Base-by-base conservation (phyloP, 2,329 filamentous ascomycete species). In the Sporothrix curviconia region DNA sequence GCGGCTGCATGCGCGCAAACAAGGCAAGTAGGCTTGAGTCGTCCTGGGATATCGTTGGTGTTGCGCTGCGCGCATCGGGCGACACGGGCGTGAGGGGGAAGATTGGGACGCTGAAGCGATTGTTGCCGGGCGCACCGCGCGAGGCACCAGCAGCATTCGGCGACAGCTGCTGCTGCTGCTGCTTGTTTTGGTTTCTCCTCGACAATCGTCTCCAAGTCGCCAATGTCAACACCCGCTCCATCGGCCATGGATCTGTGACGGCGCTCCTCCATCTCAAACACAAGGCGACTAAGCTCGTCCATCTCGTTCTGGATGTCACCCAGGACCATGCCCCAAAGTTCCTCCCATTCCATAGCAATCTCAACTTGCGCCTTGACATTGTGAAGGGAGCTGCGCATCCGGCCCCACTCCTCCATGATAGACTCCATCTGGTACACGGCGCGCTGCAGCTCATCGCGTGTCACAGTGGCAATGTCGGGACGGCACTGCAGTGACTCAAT, bases 311-410 rank as follows among this genome's bases (percentile, higher is more conserved):
- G 89, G 60, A 97, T 96, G 69, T 97, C 92, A 44, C 92, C 92
- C 3, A 99, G 77, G 3, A 97, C 92, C 62, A 82, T 90, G 65
- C 90, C 90, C 92, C 94, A 97, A 36, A 99, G 78, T 72, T 97
- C 92, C 70, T 96, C 92, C 92, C 92, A 99, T 68, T 99, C 94
- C 91, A 97, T 95, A 47, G 94, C 94, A 59, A 96, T 85, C 71
- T 97, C 94, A 17, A 99, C 92, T 68, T 97, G 92, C 49, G 82
- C 82, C 69, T 95, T 95, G 57, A 96, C 87, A 25, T 75, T 85
- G 62, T 87, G 87, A 52, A 99, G 75, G 1, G 87, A 86, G 42
- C 76, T 78, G 65, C 90, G 88, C 65, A 96, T 92, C 63, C 85
- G 84, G 44, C 84, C 79, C 94, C 94, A 99, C 66, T 92, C 89